Conservation (phyloP, 345 rosid species). For the Boechera stricta region DNA sequence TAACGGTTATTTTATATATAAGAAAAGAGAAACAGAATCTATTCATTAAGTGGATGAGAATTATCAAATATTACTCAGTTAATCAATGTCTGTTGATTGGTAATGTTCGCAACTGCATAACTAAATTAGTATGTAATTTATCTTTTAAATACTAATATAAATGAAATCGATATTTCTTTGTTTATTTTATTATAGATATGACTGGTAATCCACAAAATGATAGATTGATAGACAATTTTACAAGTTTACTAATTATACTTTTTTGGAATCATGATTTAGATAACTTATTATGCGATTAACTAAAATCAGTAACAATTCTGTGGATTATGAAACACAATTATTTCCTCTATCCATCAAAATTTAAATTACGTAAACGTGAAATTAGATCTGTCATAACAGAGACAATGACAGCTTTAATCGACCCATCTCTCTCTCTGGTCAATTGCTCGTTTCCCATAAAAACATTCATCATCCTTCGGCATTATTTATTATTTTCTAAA, state of each 20-base stretch:
- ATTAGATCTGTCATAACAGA: conserved; percentile 21
- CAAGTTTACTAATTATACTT: background rate
- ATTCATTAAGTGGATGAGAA: conserved; percentile 27
- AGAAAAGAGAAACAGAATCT: background rate
- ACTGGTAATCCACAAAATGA: background rate
- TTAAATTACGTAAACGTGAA: background rate
- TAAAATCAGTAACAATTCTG: background rate
- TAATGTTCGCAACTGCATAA: background rate
- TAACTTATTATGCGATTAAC: background rate
- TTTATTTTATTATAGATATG: background rate
- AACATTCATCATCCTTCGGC: conserved; percentile 20
- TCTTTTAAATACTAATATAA: background rate
- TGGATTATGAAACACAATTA: background rate
- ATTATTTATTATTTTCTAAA: background rate
- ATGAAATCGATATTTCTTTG: background rate
- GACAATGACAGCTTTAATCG: conserved; percentile 21
- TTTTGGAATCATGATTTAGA: background rate
- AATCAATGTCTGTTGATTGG: background rate
- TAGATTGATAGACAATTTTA: no score
- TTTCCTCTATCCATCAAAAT: background rate
- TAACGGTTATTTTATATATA: background rate
- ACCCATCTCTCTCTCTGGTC: background rate
- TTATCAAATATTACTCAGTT: conserved; percentile 6
- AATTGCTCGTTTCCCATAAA: conserved; percentile 27
- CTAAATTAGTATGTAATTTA: background rate